phyloP scores from a whole-genome alignment of 805 yeast species.

The Metschnikowia peoriensis region DNA sequence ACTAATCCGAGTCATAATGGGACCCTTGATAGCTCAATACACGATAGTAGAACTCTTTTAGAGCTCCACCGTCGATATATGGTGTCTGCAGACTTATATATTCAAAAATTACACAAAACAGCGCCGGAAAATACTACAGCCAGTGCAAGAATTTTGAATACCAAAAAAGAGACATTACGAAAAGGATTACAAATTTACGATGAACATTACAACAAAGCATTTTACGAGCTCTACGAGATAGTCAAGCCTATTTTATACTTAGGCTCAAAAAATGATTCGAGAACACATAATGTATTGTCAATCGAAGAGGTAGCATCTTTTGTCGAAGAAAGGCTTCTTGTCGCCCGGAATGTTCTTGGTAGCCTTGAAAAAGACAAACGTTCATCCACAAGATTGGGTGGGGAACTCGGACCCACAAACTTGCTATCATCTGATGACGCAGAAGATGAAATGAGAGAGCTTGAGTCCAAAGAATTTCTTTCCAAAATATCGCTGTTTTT shows the following conservation, averaged over 20 bases:
- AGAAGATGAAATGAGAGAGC: slow-evolving; percentile 1
- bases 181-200: slow-evolving; percentile 5
- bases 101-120: slow-evolving; percentile 12
- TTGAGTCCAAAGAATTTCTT: slow-evolving; percentile 5
- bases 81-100: slow-evolving; percentile 15
- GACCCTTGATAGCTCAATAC: neutral
- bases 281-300: slow-evolving; percentile 3
- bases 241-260: slow-evolving; percentile 8
- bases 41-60: slow-evolving; percentile 4
- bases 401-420: neutral
- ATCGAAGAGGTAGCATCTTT: slow-evolving; percentile 10
- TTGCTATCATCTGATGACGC: neutral
- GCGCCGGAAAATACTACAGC: neutral
- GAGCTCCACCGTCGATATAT: slow-evolving; percentile 16
- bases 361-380: neutral
- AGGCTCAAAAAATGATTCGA: neutral
- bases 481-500: slow-evolving; percentile 8
- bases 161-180: slow-evolving; percentile 4
- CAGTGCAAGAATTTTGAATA: neutral
- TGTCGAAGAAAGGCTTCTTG: slow-evolving; percentile 6
- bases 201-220: slow-evolving; percentile 1
- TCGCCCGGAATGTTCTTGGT: neutral
- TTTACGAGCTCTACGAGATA: slow-evolving; percentile 6
- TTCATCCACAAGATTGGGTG: neutral
- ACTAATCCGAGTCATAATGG: slow-evolving; percentile 11